phyloP scores from a whole-genome alignment of 352 stramenopile genomes.

The Phytophthora boehmeriae region DNA sequence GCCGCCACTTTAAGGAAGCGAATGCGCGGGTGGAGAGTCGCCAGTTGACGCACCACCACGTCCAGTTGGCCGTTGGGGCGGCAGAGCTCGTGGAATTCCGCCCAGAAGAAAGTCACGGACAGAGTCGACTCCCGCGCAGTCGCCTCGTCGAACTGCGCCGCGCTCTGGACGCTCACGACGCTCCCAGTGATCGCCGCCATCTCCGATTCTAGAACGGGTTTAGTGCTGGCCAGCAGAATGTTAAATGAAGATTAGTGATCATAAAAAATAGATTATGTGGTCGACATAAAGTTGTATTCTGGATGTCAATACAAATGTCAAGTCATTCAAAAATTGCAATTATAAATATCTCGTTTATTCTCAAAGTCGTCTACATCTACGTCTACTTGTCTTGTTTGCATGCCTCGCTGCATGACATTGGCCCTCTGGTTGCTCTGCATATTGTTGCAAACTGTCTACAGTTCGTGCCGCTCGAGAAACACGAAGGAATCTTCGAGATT shows the following conservation, averaged over 20 bases:
- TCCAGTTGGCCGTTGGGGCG: slow-evolving; percentile 85
- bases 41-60: slow-evolving; percentile 84
- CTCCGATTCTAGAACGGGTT: not conserved
- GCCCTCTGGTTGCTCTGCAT: not conserved
- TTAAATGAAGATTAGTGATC: too few species aligned
- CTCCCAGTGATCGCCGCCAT: slow-evolving; percentile 61
- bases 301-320: not conserved
- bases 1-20: slow-evolving; percentile 89
- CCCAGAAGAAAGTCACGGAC: slow-evolving; percentile 87
- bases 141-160: slow-evolving; percentile 76
- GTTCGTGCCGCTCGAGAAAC: slow-evolving; percentile 60
- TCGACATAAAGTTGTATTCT: too few species aligned
- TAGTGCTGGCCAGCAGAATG: too few species aligned
- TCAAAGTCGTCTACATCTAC: slow-evolving; percentile 36
- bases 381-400: not conserved
- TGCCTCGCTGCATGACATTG: slow-evolving; percentile 7
- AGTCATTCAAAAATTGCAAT: not conserved
- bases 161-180: slow-evolving; percentile 72
- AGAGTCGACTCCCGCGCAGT: slow-evolving; percentile 78
- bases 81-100: slow-evolving; percentile 83
- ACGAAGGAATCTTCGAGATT: slow-evolving; percentile 79
- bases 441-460: slow-evolving; percentile 18
- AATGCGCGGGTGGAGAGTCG: slow-evolving; percentile 82
- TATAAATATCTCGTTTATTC: slow-evolving; percentile 41
- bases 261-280: too few species aligned